A percentile compares a stretch with the other conserved stretches of the same genome.
These are phyloP conservation scores for Luzula sylvatica DNA, from an alignment of 176 grass and related monocot species.

Conservation along the genomic window DNA sequence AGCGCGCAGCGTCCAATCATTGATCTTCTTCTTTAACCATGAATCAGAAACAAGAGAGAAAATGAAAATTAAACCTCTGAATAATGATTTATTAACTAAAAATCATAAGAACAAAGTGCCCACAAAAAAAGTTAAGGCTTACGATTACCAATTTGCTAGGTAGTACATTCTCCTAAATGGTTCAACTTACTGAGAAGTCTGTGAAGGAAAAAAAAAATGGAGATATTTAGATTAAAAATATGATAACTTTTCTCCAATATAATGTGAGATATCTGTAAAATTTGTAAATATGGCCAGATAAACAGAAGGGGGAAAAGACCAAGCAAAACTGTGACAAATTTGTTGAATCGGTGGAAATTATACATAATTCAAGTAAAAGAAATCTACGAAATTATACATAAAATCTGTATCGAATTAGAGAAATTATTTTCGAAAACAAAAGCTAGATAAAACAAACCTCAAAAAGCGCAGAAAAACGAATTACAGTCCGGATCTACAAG, in stretches of 20 bases:
- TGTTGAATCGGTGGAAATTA: background rate
- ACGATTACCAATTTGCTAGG: slow-evolving; percentile 7
- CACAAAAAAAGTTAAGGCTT: background rate
- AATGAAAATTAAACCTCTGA: too few relatives aligned
- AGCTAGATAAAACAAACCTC: too few relatives aligned
- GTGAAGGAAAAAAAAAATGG: background rate
- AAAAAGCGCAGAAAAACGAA: too few relatives aligned
- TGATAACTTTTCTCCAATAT: too few relatives aligned
- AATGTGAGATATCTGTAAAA: too few relatives aligned
- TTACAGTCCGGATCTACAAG: too few relatives aligned
- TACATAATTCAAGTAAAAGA: background rate
- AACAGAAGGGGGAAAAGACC: too few relatives aligned
- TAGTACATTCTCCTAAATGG: slow-evolving; percentile 8
- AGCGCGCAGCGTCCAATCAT: background rate
- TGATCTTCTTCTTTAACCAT: slow-evolving; percentile 10
- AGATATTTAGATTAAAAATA: background rate
- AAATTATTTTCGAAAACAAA: too few relatives aligned
- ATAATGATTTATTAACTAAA: too few relatives aligned
- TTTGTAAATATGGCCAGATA: too few relatives aligned
- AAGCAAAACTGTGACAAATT: too few relatives aligned
- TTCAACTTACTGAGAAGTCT: slow-evolving; percentile 14
- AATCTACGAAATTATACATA: background rate
- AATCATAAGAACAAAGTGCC: background rate
- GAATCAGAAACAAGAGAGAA: background rate
- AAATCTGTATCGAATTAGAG: too few relatives aligned